A percentile compares a stretch with the other conserved stretches of the same genome.
phyloP scores from a whole-genome alignment of 2,329 filamentous ascomycete species.

The Aspergillus chevalieri region DNA sequence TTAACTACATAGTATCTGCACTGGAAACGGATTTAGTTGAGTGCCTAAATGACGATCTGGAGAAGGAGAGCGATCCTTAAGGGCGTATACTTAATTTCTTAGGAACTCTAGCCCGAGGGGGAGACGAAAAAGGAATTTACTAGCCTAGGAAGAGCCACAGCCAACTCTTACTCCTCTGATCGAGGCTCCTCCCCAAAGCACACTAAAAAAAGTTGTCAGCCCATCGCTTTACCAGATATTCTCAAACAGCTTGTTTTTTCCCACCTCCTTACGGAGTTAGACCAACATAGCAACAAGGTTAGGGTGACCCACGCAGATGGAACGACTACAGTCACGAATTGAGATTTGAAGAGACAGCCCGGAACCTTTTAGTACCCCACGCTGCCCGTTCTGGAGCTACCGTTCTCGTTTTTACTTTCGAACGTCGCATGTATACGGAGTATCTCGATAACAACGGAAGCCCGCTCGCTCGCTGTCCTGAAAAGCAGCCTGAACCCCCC shows the following conservation, averaged over 20 bases:
- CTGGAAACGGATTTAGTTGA: slow-evolving; percentile 3
- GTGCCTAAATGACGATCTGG: slow-evolving; percentile 3
- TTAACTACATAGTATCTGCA: not conserved
- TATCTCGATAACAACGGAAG: not conserved
- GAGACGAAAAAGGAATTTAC: not conserved
- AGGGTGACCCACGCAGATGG: slow-evolving; percentile 18
- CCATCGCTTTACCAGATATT: not conserved
- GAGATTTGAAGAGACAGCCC: slow-evolving; percentile 3
- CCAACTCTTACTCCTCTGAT: not conserved
- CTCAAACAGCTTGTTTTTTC: slow-evolving; percentile 1
- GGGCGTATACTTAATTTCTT: slow-evolving; percentile 7
- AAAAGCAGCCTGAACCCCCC: not conserved
- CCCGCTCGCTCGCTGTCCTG: not conserved
- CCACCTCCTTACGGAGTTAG: slow-evolving; percentile 1
- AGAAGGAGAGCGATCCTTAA: slow-evolving; percentile 5
- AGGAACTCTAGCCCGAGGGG: not conserved
- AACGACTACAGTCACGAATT: slow-evolving; percentile 15
- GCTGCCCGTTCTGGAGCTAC: slow-evolving; percentile 1
- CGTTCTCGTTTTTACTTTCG: not conserved
- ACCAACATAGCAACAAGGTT: slow-evolving; percentile 10
- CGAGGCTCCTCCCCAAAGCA: not conserved
- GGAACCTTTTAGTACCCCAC: slow-evolving; percentile 7
- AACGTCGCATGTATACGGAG: not conserved
- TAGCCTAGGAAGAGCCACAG: not conserved
- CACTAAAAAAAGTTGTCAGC: slow-evolving; percentile 1